phyloP scores from a whole-genome alignment of 2,329 filamentous ascomycete genomes.

The Penicillium occitanis region DNA sequence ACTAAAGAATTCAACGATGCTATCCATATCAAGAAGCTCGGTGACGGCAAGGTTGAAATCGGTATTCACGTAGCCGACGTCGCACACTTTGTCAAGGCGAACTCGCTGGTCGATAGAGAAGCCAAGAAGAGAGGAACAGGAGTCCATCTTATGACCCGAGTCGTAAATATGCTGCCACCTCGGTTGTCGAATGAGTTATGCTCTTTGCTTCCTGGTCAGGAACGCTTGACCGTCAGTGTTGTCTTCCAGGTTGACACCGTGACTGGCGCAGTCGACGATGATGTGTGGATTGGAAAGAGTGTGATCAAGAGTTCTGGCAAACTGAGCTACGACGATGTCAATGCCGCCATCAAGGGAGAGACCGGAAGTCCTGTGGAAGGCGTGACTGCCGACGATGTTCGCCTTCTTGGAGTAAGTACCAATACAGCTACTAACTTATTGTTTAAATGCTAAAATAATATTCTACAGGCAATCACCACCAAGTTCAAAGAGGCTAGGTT shows the following conservation, averaged over 20 bases:
- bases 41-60: slow-evolving; percentile 85
- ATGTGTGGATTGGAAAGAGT: slow-evolving; percentile 90
- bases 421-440: neutral
- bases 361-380: slow-evolving; percentile 63
- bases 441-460: slow-evolving; percentile 40
- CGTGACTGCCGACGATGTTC: slow-evolving; percentile 70
- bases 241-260: slow-evolving; percentile 86
- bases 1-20: slow-evolving; percentile 88
- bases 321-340: slow-evolving; percentile 80
- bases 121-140: slow-evolving; percentile 97
- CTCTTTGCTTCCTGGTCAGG: slow-evolving; percentile 81
- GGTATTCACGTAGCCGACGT: slow-evolving; percentile 95
- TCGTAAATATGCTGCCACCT: slow-evolving; percentile 80
- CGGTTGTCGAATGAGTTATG: slow-evolving; percentile 85
- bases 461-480: slow-evolving; percentile 73
- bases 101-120: slow-evolving; percentile 92
- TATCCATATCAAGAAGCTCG: slow-evolving; percentile 81
- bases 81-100: slow-evolving; percentile 93
- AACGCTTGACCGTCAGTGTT: slow-evolving; percentile 86
- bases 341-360: slow-evolving; percentile 70
- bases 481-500: slow-evolving; percentile 90
- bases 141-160: slow-evolving; percentile 90
- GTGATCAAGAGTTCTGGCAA: slow-evolving; percentile 90
- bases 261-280: slow-evolving; percentile 79
- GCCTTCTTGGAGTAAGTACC: slow-evolving; percentile 19